Base-by-base conservation (phyloP, 176 grass and related monocot species). In the Poa annua region DNA sequence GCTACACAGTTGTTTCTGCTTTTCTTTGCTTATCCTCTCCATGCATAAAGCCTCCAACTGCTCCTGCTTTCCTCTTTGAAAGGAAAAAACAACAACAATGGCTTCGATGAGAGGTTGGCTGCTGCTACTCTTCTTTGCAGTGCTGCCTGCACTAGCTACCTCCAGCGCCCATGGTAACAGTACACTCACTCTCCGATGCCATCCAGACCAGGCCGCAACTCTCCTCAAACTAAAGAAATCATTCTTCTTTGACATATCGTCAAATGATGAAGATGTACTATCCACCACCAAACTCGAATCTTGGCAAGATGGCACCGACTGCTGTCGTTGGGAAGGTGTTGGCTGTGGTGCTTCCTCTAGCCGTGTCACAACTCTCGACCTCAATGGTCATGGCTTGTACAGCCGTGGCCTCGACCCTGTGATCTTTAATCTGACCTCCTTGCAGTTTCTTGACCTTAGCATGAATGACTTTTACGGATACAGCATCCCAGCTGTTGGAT, bases 311-410 rank as follows among this genome's bases (percentile, higher is more conserved):
- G 64, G 64, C 7, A 67, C 16, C 0, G 3, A 67, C 33, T 67
- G 64, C 38, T 67, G 72, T 11, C 2, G 4, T 10, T 85, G 75
- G 83, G 74, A 86, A 15, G 84, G 76, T n/a, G 55, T 86, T 29
- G 26, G 41, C 29, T 86, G 54, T 13, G 14, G 69, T 16, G 2
- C 0, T 0, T 79, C 42, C 5, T 52, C 76, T 26, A 66, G 84
- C 0, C 3, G 24, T 16, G 42, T 79, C 41, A 85, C 41, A 0
- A 15, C 17, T 3, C 66, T 85, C 1, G n/a, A 80, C 29, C 84
- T 79, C 13, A 25, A 20, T 34, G 14, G 47, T 1, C 20, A 3
- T 25, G 39, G n/a, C 3, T 78, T 85, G 17, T 7, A 2, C 0
- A 85, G 83, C 42, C 0, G 6, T 1, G 50, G 63, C 0, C 66